Evolutionary conservation across 176 grass and related monocot genomes (phyloP).

Genomic region (Poa annua): DNA sequence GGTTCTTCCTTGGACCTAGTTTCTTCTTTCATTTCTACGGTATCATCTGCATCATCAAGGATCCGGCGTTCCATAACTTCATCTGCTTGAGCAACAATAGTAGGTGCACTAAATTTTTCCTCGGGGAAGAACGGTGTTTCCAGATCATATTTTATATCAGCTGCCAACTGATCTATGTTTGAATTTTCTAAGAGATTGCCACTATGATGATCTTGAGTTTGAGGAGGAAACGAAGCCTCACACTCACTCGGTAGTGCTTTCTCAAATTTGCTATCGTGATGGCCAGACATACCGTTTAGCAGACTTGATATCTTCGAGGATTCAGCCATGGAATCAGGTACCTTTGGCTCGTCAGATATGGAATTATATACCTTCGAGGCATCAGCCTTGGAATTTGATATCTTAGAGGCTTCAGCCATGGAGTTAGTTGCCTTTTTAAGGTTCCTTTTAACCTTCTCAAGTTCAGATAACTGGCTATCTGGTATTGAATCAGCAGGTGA

Average conservation of each 20-base stretch:
- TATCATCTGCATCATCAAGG: conserved; percentile 51
- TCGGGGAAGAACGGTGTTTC: conserved; percentile 48
- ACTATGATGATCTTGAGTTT: conserved; percentile 42
- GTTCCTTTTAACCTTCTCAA: conserved; percentile 91
- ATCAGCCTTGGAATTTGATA: conserved; percentile 68
- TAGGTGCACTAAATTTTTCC: conserved; percentile 42
- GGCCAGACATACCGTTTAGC: conserved; percentile 43
- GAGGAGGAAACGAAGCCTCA: conserved; percentile 41
- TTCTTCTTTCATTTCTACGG: conserved; percentile 51
- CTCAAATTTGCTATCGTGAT: conserved; percentile 47
- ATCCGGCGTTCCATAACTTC: conserved; percentile 57
- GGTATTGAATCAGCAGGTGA: conserved; percentile 56
- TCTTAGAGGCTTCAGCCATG: conserved; percentile 66
- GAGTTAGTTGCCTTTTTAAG: conserved; percentile 85
- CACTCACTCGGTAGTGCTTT: conserved; percentile 36
- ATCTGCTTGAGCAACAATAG: conserved; percentile 37
- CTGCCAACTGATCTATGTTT: conserved; percentile 39
- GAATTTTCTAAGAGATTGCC: conserved; percentile 47
- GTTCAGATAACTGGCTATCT: conserved; percentile 77
- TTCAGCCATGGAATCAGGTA: conserved; percentile 57
- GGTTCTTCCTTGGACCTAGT: conserved; percentile 58
- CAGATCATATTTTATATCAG: conserved; percentile 56
- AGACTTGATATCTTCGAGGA: conserved; percentile 52
- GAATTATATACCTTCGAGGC: conserved; percentile 61
- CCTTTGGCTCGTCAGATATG: conserved; percentile 42